phyloP scores from a whole-genome alignment of 495 filamentous ascomycete species.

The Penicilliopsis zonata region DNA sequence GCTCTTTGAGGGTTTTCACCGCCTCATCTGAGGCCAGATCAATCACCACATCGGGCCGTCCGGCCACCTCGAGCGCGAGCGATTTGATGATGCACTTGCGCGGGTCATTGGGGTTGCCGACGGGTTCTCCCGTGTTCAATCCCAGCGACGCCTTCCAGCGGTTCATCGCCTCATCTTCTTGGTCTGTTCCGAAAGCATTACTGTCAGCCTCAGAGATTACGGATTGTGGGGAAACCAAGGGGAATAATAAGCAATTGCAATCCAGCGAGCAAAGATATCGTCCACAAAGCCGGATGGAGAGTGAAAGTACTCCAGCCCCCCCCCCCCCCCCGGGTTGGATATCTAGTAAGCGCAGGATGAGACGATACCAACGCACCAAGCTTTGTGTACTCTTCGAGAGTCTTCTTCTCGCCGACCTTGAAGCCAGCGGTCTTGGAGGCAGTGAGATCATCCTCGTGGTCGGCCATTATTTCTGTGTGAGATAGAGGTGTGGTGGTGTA shows the following conservation, averaged over 20 bases:
- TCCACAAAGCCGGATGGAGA: no score
- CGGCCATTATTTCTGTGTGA: slow-evolving; percentile 47
- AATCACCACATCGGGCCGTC: slow-evolving; percentile 72
- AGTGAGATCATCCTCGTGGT: slow-evolving; percentile 71
- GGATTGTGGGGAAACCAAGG: neutral
- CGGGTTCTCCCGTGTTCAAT: slow-evolving; percentile 52
- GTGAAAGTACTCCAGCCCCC: no score
- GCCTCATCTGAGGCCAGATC: slow-evolving; percentile 57
- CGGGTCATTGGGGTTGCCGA: slow-evolving; percentile 59
- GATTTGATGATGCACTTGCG: slow-evolving; percentile 82
- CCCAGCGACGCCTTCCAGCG: slow-evolving; percentile 96
- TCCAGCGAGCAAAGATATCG: slow-evolving; percentile 88
- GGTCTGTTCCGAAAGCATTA: slow-evolving; percentile 24
- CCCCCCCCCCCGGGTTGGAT: no score
- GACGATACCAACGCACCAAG: slow-evolving; percentile 58
- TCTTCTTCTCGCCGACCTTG: slow-evolving; percentile 98
- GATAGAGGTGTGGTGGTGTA: slow-evolving; percentile 8
- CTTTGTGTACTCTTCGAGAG: slow-evolving; percentile 78
- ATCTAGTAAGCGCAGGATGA: no score
- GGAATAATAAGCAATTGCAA: slow-evolving; percentile 4
- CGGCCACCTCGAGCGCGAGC: slow-evolving; percentile 69
- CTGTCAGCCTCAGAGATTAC: neutral
- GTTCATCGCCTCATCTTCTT: slow-evolving; percentile 82
- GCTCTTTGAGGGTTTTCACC: slow-evolving; percentile 60
- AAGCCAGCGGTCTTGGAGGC: slow-evolving; percentile 86